A percentile compares a stretch with the other conserved stretches of the same genome.
Evolutionary conservation across 192 early-diverging fungal genomes (phyloP).

Genomic region (Coemansia sp.): DNA sequence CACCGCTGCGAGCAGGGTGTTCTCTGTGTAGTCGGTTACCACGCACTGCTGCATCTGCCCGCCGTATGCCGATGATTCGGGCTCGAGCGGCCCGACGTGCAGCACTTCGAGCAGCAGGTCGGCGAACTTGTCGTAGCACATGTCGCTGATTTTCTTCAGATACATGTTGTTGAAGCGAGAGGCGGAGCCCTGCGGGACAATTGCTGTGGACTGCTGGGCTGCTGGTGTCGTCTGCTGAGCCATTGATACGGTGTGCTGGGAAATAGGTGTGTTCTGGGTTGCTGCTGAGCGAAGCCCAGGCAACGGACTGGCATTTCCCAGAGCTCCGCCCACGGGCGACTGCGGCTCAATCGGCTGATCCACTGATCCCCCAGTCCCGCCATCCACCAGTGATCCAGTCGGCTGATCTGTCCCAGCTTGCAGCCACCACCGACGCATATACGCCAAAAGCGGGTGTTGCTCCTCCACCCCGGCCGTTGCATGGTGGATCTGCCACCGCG

Average conservation of each 20-base stretch:
- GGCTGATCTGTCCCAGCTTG: not conserved
- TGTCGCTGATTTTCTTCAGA: not conserved
- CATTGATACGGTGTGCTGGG: not conserved
- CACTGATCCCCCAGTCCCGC: too few relatives aligned
- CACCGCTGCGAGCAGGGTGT: not conserved
- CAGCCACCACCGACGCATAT: slow-evolving; percentile 17
- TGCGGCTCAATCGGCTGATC: too few relatives aligned
- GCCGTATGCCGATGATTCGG: not conserved
- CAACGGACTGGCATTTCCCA: too few relatives aligned
- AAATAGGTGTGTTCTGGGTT: not conserved
- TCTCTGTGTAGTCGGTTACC: slow-evolving; percentile 24
- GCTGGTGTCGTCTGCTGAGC: not conserved
- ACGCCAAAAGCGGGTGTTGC: slow-evolving; percentile 5
- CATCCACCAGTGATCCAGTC: not conserved
- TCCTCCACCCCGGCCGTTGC: not conserved
- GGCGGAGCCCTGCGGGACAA: not conserved
- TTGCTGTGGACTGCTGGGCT: not conserved
- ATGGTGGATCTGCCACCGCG: slow-evolving; percentile 13
- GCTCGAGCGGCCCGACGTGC: not conserved
- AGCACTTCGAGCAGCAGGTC: slow-evolving; percentile 21
- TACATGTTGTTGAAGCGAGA: slow-evolving; percentile 9
- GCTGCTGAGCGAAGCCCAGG: too few relatives aligned
- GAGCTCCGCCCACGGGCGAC: too few relatives aligned
- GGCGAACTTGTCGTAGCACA: not conserved
- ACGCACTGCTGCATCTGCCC: slow-evolving; percentile 4